A percentile compares a stretch with the other conserved stretches of the same genome.
These are phyloP conservation scores for Botrytis galanthina DNA, from an alignment of 2,329 filamentous ascomycete species.

Conservation along the genomic window DNA sequence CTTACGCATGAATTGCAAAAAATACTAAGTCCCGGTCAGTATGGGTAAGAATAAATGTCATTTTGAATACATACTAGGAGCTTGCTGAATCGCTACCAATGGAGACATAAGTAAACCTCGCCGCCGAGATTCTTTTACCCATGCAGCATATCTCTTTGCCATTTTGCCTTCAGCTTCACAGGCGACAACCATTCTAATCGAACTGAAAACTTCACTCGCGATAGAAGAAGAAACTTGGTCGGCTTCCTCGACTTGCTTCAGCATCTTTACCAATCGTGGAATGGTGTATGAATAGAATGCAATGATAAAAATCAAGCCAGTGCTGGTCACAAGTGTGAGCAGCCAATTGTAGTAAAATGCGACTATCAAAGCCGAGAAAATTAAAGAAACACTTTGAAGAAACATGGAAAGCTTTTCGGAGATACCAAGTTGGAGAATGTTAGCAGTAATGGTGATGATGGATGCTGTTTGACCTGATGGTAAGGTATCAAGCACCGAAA, in stretches of 20 bases:
- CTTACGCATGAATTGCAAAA: constrained; percentile 23
- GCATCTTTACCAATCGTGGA: constrained; percentile 54
- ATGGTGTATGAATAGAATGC: constrained; percentile 51
- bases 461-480: constrained; percentile 58
- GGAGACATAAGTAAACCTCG: constrained; percentile 19
- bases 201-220: constrained; percentile 59
- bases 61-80: constrained; percentile 36
- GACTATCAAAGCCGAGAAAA: constrained; percentile 52
- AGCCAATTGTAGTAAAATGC: constrained; percentile 57
- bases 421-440: constrained; percentile 60
- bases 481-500: constrained; percentile 67
- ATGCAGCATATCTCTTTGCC: constrained; percentile 51
- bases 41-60: not conserved
- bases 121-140: constrained; percentile 52
- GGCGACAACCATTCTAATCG: constrained; percentile 60
- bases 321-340: constrained; percentile 56
- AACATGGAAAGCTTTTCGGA: constrained; percentile 60
- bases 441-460: constrained; percentile 64
- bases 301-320: constrained; percentile 54
- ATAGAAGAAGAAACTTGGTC: constrained; percentile 58
- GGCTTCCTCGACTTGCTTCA: constrained; percentile 47
- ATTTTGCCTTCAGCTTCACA: constrained; percentile 60
- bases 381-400: constrained; percentile 53
- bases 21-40: constrained; percentile 1
- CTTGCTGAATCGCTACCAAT: constrained; percentile 47